Percentiles rank a stretch among this genome's conserved stretches.
Conservation (phyloP, 495 filamentous ascomycete species). For the Hypoxylon fragiforme region DNA sequence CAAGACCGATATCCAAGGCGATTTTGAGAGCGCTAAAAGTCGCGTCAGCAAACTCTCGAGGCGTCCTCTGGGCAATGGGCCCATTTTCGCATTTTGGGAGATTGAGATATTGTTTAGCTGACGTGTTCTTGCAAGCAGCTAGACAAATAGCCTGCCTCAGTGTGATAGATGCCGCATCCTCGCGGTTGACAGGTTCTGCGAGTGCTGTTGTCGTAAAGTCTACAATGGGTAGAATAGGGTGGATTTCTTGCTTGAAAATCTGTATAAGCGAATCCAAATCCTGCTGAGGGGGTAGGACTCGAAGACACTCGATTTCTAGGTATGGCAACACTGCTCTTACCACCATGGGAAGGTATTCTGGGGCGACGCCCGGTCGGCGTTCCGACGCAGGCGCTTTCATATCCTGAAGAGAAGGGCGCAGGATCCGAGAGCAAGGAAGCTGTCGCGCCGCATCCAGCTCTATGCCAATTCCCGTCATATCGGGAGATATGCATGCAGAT, state of each 20-base stretch:
- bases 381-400: constrained; percentile 23
- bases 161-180: constrained; percentile 23
- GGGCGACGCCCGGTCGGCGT: constrained; percentile 12
- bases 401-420: constrained; percentile 26
- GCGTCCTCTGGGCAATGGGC: background rate
- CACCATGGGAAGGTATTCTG: constrained; percentile 13
- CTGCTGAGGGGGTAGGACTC: constrained; percentile 22
- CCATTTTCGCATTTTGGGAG: constrained; percentile 25
- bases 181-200: constrained; percentile 11
- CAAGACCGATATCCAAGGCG: constrained; percentile 37
- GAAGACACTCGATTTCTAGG: constrained; percentile 35
- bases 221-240: constrained; percentile 39
- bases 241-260: constrained; percentile 39
- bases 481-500: constrained; percentile 2
- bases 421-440: constrained; percentile 10
- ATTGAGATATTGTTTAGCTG: constrained; percentile 36
- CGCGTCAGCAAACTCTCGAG: constrained; percentile 34
- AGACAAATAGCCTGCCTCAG: constrained; percentile 42
- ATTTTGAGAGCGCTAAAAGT: constrained; percentile 36
- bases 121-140: constrained; percentile 44
- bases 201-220: constrained; percentile 20
- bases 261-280: constrained; percentile 28
- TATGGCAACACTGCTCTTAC: constrained; percentile 28
- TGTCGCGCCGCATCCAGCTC: constrained; percentile 1
- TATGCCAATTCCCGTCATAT: background rate